Percentiles rank a stretch among this genome's conserved stretches.
Evolutionary conservation across 768 basidiomycete genomes (phyloP).

Genomic region (Coprinopsis marcescibilis): DNA sequence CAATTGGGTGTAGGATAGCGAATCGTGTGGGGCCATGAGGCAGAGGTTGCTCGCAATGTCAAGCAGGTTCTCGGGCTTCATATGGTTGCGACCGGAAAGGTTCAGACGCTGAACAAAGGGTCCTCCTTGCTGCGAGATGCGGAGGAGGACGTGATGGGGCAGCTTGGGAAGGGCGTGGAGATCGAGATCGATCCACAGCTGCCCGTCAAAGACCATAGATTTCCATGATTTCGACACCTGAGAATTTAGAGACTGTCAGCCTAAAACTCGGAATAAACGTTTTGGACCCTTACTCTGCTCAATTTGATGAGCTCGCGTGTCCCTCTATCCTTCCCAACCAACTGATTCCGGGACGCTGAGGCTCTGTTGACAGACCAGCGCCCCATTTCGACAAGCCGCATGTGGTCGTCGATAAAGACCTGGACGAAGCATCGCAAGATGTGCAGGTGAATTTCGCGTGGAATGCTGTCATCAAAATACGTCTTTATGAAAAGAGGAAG

Average conservation of each 20-base stretch:
- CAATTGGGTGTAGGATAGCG: constrained; percentile 55
- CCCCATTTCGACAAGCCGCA: constrained; percentile 34
- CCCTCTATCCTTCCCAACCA: constrained; percentile 73
- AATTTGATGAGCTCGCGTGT: constrained; percentile 73
- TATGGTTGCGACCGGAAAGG: constrained; percentile 52
- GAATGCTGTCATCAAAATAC: constrained; percentile 66
- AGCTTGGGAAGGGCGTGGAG: constrained; percentile 57
- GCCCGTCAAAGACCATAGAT: constrained; percentile 73
- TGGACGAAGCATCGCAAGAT: constrained; percentile 52
- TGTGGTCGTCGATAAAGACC: constrained; percentile 55
- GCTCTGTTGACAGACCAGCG: constrained; percentile 63
- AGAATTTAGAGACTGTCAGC: constrained; percentile 9
- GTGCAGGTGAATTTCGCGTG: constrained; percentile 62
- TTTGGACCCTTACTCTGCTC: constrained; percentile 54
- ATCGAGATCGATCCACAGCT: constrained; percentile 72
- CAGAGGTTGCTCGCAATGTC: constrained; percentile 52
- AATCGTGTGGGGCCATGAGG: constrained; percentile 30
- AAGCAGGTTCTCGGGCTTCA: constrained; percentile 44
- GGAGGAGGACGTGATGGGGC: constrained; percentile 43
- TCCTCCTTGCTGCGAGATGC: constrained; percentile 51
- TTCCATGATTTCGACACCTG: constrained; percentile 81
- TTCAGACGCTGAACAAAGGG: constrained; percentile 61
- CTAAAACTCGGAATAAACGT: constrained; percentile 10
- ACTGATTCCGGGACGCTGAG: constrained; percentile 53
- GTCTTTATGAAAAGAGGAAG: constrained; percentile 43